Base-by-base conservation (phyloP, 345 rosid species). In the Sonneratia alba region DNA sequence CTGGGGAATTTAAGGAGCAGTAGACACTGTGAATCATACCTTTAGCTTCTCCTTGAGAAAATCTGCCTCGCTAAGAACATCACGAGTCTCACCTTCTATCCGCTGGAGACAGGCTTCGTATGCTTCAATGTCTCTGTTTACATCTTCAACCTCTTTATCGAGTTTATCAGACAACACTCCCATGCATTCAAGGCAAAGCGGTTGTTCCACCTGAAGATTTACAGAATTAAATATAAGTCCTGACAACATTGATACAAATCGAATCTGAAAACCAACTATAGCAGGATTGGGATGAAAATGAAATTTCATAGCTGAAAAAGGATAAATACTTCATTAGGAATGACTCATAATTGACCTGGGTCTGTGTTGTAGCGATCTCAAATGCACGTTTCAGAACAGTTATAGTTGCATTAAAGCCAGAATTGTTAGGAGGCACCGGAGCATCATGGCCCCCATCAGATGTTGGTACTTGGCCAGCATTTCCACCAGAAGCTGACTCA, bases 131-230 rank as follows among this genome's bases (percentile, higher is more conserved):
- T 95, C 98, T 77, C 90, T 86, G 37, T 87, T 89, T 71, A 87
- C 96, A 86, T 95, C 99, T 72, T 90, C 98, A 72, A 95, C 96
- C 84, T 95, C 98, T 77, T 90, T 89, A 77, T 95, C 97, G 73
- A 95, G 96, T 77, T 92, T 95, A 76, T 87, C 91, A 68, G 98
- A 92, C 81, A 95, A 77, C 53, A 95, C 86, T 76, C 90, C 85
- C 99, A 92, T 95, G 88, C 99, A 95, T 67, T 92, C 99, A 40
- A 95, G 83, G 82, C 99, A 95, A 51, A 92, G 74, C 19, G 99
- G 99, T 79, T 95, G 99, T 78, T 95, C 98, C 81, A 95, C 92
- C 97, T 95, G 76, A 73, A 76, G 71, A 77, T 63, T 75, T 65
- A 74, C 62, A 36, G 53, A 21, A 27, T 62, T 36, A 72, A 49